Base-by-base conservation (phyloP, 306 rosid species). In the Amphicarpaea edgeworthii region DNA sequence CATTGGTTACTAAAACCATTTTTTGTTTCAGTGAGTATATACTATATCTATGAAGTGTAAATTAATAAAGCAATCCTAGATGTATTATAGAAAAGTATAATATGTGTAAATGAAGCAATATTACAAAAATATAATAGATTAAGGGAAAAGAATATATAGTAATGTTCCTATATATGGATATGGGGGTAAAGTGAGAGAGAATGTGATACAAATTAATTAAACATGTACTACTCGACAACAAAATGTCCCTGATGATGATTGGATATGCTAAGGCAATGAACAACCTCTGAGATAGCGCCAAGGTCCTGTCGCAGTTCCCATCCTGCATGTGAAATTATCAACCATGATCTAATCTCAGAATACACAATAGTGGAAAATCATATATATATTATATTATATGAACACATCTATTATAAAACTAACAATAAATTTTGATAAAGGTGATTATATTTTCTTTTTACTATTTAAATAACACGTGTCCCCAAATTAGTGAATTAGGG, bases 301-400 rank as follows among this genome's bases (percentile, higher is more conserved):
- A 21, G 98, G 98, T 85, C 98, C 98, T 0, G 96, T 91, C 57
- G 88, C 96, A 6, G 97, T 91, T 49, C 93, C 95, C 91, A 94
- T 91, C 88, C 98, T 94, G 89, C 84, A 83, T 32, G 24, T 32
- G 17, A 15, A 59, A 7, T 53, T 75, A 67, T 50, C 5, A 23
- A 3, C 0, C 16, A 63, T 11, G 17, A 50, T 6, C 12, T 28
- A 77, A 55, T 41, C 21, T 38, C 4, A 7, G 6, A 70, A 46
- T 62, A 37, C 16, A 46, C 19, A 45, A 9, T 28, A 64, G 1
- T 2, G 17, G 7, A 38, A 19, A 58, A 58, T 0, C 40, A 34
- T 34, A 34, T 7, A 34, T 34, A n/a, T n/a, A n/a, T n/a, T n/a
- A n/a, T n/a, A n/a, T n/a, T n/a, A n/a, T 34, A 34, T 6, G 40